phyloP scores from a whole-genome alignment of 2,329 filamentous ascomycete species.

The Elsinoe arachidis region DNA sequence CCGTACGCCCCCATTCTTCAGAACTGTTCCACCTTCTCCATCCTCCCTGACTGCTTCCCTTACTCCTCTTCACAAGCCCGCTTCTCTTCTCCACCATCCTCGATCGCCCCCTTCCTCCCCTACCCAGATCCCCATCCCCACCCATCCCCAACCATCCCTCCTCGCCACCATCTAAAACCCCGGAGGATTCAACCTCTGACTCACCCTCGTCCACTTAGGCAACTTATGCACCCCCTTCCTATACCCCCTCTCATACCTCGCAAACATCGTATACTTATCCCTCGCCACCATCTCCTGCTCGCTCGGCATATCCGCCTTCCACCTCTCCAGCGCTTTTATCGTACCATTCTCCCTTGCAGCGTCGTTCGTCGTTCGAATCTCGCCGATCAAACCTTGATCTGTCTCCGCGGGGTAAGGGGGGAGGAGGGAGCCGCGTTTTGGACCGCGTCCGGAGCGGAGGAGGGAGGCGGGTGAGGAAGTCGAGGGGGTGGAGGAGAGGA shows the following conservation, averaged over 20 bases:
- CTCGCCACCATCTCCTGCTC: constrained; percentile 91
- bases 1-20: too few species aligned
- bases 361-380: constrained; percentile 18
- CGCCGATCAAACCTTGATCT: constrained; percentile 13
- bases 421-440: constrained; percentile 22
- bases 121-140: background rate
- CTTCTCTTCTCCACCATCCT: background rate
- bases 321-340: constrained; percentile 70
- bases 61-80: background rate
- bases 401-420: constrained; percentile 13
- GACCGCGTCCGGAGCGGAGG: constrained; percentile 26
- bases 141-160: background rate
- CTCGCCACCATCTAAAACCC: constrained; percentile 58
- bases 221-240: constrained; percentile 86
- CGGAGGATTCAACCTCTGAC: constrained; percentile 85
- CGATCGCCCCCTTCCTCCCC: background rate
- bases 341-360: constrained; percentile 41
- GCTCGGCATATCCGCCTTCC: constrained; percentile 92
- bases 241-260: constrained; percentile 90
- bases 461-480: constrained; percentile 15
- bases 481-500: constrained; percentile 19
- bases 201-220: constrained; percentile 83
- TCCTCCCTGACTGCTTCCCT: background rate
- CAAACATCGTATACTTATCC: constrained; percentile 98
- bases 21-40: background rate